Evolutionary conservation across 1,284 basidiomycete species (phyloP), one percentile per base, ranked within the genome.

Genomic region (Psilocybe mexicana): DNA sequence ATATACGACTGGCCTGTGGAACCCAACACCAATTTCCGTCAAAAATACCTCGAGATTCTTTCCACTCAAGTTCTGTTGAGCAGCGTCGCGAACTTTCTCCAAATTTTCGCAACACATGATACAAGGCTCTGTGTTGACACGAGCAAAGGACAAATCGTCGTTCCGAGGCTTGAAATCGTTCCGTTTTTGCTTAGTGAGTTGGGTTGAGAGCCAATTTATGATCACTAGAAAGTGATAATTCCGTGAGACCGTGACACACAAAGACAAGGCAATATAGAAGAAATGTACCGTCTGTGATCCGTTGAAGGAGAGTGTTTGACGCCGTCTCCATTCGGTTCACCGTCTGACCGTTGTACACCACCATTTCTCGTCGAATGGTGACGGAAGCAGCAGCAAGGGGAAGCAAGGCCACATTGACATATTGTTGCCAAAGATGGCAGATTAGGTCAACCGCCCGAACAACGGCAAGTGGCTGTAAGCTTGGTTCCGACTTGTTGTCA

Each of bases 111-210:
- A 95, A 64, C 92, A 94, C 0, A 88, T 81, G n/a, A 89, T 72
- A 69, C 96, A 98, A 0, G 97, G 94, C 66, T 98, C 97, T 0
- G 97, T 99, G 70, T 96, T 98, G 40, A 94, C 94, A 25, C 94
- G 79, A 1, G 94, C 91, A 72, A 99, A 98, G 0, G 94, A 95
- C 26, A 96, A 73, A 65, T 98, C 95, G 69, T 99, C 96, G 66
- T 97, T 96, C 54, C 92, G 87, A 6, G 97, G 97, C 71, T 96
- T 96, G 78, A 97, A 99, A 70, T 99, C 97, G 50, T 88, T 92
- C 69, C 90, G 92, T 79, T 98, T 98, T 72, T 99, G 97, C 72
- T 95, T 97, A 14, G 85, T 83, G 38, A 99, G 84, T 59, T 92
- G 87, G 1, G 78, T 65, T 6, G 85, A 79, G 11, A 94, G 74